Conservation (phyloP, 495 filamentous ascomycete species). For the Penicillium pulvis region DNA sequence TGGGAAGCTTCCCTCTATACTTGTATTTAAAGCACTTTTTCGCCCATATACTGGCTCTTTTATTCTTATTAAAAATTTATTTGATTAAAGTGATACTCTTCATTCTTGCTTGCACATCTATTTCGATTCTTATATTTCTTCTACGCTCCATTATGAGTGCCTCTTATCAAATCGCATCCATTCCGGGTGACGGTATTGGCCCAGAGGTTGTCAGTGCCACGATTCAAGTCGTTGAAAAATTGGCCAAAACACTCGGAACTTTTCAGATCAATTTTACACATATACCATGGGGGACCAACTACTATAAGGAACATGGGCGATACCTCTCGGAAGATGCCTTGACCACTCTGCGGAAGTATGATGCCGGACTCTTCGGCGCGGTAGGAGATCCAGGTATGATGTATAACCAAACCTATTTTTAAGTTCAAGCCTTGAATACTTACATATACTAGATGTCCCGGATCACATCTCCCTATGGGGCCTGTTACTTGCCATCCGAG, state of each 20-base stretch:
- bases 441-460: constrained; percentile 40
- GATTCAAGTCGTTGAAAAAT: constrained; percentile 35
- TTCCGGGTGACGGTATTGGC: constrained; percentile 48
- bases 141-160: constrained; percentile 9
- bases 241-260: constrained; percentile 32
- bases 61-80: not conserved
- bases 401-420: not conserved
- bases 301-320: constrained; percentile 43
- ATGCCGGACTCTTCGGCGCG: constrained; percentile 51
- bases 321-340: constrained; percentile 46
- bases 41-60: not conserved
- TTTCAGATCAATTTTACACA: constrained; percentile 43
- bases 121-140: not conserved
- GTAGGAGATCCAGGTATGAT: constrained; percentile 42
- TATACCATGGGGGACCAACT: constrained; percentile 42
- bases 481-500: constrained; percentile 50
- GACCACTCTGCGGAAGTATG: constrained; percentile 37
- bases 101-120: not conserved
- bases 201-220: constrained; percentile 42
- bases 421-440: not conserved
- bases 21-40: not conserved
- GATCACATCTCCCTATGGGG: constrained; percentile 55
- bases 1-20: not conserved
- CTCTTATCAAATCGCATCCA: constrained; percentile 40
- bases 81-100: not conserved